Evolutionary conservation across 106 monocot species (phyloP).

Genomic region (Apostasia ramifera): DNA sequence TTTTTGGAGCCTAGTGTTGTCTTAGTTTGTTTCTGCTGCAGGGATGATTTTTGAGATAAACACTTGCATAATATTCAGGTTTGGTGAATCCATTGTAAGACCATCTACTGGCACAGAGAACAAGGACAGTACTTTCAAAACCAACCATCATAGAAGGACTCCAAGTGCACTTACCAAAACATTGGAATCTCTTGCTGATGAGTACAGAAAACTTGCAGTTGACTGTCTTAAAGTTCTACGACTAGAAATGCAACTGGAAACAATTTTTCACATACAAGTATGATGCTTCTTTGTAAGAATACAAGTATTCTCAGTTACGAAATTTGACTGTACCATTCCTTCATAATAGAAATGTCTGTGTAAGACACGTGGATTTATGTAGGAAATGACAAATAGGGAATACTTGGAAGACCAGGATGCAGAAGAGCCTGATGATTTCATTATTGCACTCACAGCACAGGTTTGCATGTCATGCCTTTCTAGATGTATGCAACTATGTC

Average conservation of each 20-base stretch:
- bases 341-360: neutral
- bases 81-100: conserved; percentile 57
- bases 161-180: conserved; percentile 63
- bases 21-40: no score
- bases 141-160: conserved; percentile 42
- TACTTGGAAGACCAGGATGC: conserved; percentile 96
- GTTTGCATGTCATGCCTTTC: conserved; percentile 21
- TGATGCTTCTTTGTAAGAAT: neutral
- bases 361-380: conserved; percentile 14
- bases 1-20: no score
- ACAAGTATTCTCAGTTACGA: neutral
- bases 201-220: conserved; percentile 81
- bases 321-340: neutral
- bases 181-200: conserved; percentile 69
- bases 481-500: neutral
- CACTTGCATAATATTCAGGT: conserved; percentile 29
- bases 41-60: neutral
- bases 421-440: conserved; percentile 98
- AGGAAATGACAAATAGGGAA: conserved; percentile 93
- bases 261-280: conserved; percentile 94
- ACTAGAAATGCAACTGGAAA: conserved; percentile 95
- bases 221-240: conserved; percentile 94
- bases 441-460: conserved; percentile 90
- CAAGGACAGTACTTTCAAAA: conserved; percentile 21
- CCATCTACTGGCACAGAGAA: conserved; percentile 24